Evolutionary conservation across 768 basidiomycete species (phyloP).

Genomic region (Psilocybe tampanensis): DNA sequence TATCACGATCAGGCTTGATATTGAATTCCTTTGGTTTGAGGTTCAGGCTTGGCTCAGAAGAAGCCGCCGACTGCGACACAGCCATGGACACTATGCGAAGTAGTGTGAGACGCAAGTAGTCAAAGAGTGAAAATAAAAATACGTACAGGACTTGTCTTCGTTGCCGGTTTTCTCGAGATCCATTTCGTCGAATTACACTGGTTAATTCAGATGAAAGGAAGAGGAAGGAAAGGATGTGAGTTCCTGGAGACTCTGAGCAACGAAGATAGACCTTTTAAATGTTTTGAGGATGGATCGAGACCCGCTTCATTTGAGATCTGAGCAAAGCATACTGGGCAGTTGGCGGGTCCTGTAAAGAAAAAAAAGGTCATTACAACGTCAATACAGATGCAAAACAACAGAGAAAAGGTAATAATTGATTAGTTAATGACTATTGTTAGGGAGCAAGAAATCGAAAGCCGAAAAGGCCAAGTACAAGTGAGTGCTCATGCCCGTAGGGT

Average conservation of each 20-base stretch:
- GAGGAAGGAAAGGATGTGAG: not conserved
- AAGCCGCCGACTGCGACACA: constrained; percentile 16
- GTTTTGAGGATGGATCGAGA: not conserved
- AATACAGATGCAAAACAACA: not conserved
- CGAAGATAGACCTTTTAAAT: constrained; percentile 6
- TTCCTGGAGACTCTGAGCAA: not conserved
- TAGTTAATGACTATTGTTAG: not conserved
- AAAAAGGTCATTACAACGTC: not conserved
- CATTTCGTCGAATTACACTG: constrained; percentile 8
- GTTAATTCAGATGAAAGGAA: constrained; percentile 2
- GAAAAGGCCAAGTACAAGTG: not conserved
- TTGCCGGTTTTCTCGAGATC: constrained; percentile 18
- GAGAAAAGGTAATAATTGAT: not conserved
- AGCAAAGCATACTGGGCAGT: not conserved
- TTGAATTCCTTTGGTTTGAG: constrained; percentile 24
- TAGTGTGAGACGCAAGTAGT: not conserved
- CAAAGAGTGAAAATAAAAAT: not conserved
- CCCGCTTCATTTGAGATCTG: not conserved
- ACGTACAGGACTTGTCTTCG: constrained; percentile 10
- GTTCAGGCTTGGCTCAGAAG: constrained; percentile 19
- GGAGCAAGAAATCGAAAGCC: not conserved
- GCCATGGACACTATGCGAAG: not conserved
- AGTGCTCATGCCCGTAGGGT: not conserved
- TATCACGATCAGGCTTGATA: constrained; percentile 29
- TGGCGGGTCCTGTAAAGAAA: not conserved